These are phyloP conservation scores for Hypoxylon sp. DNA, from an alignment of 2,329 filamentous ascomycete species.

Conservation along the genomic window DNA sequence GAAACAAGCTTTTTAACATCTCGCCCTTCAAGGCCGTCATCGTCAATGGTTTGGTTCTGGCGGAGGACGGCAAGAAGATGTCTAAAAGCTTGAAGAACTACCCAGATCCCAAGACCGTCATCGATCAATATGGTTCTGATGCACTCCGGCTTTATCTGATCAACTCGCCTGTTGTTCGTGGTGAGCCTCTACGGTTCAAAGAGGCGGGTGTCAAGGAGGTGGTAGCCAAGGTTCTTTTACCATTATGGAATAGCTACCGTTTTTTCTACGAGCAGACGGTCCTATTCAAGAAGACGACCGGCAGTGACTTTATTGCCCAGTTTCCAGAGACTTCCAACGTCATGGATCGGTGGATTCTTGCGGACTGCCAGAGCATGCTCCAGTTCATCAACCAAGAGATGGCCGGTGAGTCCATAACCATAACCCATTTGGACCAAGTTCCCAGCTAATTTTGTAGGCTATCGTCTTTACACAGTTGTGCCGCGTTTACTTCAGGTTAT, in stretches of 20 bases:
- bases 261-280: slow-evolving; percentile 93
- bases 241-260: slow-evolving; percentile 96
- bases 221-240: slow-evolving; percentile 88
- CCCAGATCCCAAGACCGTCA: slow-evolving; percentile 85
- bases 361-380: slow-evolving; percentile 89
- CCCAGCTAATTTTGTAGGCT: slow-evolving; percentile 58
- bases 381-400: slow-evolving; percentile 95
- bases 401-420: slow-evolving; percentile 68
- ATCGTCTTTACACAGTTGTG: slow-evolving; percentile 90
- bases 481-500: slow-evolving; percentile 85
- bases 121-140: slow-evolving; percentile 90
- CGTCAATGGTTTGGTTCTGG: slow-evolving; percentile 94
- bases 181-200: slow-evolving; percentile 91
- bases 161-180: slow-evolving; percentile 94
- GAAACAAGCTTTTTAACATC: slow-evolving; percentile 85
- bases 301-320: slow-evolving; percentile 82
- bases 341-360: slow-evolving; percentile 96
- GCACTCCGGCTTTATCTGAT: slow-evolving; percentile 95
- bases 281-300: slow-evolving; percentile 86
- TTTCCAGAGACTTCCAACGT: slow-evolving; percentile 81
- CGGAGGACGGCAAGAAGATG: slow-evolving; percentile 98
- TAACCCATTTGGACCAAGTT: slow-evolving; percentile 18
- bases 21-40: slow-evolving; percentile 95
- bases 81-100: slow-evolving; percentile 97
- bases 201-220: slow-evolving; percentile 95